Percentiles rank a stretch among this genome's conserved stretches.
Evolutionary conservation across 148 eudicot genomes (phyloP).

Genomic region (Rhododendron griersonianum): DNA sequence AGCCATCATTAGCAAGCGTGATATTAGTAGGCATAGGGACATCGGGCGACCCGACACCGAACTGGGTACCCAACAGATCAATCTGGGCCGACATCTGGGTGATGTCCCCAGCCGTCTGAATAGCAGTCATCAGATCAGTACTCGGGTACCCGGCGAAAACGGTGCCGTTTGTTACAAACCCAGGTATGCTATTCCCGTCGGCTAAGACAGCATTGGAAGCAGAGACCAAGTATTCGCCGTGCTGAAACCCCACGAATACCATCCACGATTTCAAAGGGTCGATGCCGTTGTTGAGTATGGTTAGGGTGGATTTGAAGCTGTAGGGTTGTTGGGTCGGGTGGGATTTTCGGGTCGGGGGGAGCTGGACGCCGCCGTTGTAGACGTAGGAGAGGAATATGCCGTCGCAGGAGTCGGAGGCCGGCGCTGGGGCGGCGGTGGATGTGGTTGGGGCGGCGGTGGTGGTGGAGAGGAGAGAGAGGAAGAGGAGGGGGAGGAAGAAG

Average conservation of each 20-base stretch:
- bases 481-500: background rate
- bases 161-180: conserved; percentile 45
- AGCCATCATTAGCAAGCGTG: conserved; percentile 40
- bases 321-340: conserved; percentile 39
- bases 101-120: conserved; percentile 30
- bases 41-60: conserved; percentile 26
- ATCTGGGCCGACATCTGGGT: conserved; percentile 36
- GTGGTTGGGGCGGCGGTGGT: conserved; percentile 1
- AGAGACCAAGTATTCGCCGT: conserved; percentile 49
- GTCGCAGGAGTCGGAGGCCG: conserved; percentile 27
- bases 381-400: conserved; percentile 31
- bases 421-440: conserved; percentile 19
- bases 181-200: conserved; percentile 50
- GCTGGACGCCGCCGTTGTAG: conserved; percentile 1
- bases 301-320: conserved; percentile 50
- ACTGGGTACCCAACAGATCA: conserved; percentile 39
- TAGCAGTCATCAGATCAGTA: conserved; percentile 35
- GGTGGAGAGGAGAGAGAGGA: background rate
- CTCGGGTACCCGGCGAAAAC: conserved; percentile 48
- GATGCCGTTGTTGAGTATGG: conserved; percentile 43
- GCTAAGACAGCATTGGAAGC: conserved; percentile 39
- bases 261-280: conserved; percentile 51
- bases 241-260: conserved; percentile 50
- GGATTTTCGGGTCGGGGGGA: conserved; percentile 21
- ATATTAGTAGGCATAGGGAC: conserved; percentile 39